A percentile compares a stretch with the other conserved stretches of the same genome.
Evolutionary conservation across 176 grass and related monocot genomes (phyloP).

Genomic region (Metroxylon sagu): DNA sequence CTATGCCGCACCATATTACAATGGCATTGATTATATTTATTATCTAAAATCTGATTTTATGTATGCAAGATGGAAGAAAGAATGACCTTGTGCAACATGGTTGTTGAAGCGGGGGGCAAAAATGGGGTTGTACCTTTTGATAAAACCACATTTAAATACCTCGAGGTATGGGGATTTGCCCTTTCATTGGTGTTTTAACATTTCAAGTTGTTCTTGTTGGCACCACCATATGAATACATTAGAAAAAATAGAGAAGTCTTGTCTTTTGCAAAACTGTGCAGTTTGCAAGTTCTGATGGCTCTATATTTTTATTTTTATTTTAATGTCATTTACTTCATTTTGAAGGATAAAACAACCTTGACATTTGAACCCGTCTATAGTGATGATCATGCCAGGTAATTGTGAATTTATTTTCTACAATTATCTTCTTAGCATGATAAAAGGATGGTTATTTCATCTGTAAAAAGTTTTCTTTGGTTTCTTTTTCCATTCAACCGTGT

Average conservation of each 20-base stretch:
- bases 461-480: too few relatives aligned
- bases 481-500: too few relatives aligned
- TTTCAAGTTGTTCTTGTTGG: background rate
- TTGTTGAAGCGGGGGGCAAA: constrained; percentile 88
- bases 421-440: too few relatives aligned
- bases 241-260: too few relatives aligned
- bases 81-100: constrained; percentile 96
- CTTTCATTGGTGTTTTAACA: background rate
- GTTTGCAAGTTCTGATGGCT: too few relatives aligned
- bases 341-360: constrained; percentile 62
- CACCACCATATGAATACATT: too few relatives aligned
- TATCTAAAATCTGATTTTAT: constrained; percentile 9
- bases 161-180: constrained; percentile 44
- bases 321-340: constrained; percentile 1
- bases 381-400: constrained; percentile 72
- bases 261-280: too few relatives aligned
- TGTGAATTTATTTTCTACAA: constrained; percentile 6
- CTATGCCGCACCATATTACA: constrained; percentile 10
- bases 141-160: constrained; percentile 87
- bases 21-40: background rate
- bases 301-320: background rate
- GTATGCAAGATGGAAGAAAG: constrained; percentile 78
- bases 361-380: constrained; percentile 66
- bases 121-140: constrained; percentile 82
- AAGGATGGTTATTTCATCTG: too few relatives aligned